Base-by-base conservation (phyloP, 78 protist genomes). In the Creolimax fragrantissima region DNA sequence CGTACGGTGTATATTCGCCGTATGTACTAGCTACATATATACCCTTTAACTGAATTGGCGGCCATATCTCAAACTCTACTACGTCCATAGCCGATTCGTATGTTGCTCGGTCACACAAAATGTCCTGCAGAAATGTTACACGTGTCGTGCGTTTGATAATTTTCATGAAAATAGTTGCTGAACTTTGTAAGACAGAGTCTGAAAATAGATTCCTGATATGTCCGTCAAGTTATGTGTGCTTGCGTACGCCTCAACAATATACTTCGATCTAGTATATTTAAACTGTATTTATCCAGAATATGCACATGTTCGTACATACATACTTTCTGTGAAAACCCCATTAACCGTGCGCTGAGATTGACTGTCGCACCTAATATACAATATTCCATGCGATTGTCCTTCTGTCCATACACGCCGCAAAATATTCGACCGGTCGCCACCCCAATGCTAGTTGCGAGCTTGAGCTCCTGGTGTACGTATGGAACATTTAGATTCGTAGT, bases 321-420 rank as follows among this genome's bases (percentile, higher is more conserved):
- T 58, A 58, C 74, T 24, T 58, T 24, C 86, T 5, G 41, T 17
- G 86, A 83, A 41, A 83, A 90, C 44, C 92, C 37, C 92, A 90
- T 90, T 7, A 90, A 42, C 37, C 92, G 47, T 6, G 92, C 92
- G 11, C 83, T 44, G 41, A 90, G 45, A 42, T 90, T 90, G 83
- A 90, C 92, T 2, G 92, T 90, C 4, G 92, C 92, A 7, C 92
- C 92, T 7, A 90, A n/a, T 5, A 90, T 90, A 4, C 35, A 41
- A 43, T 90, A 90, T 5, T 90, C 92, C 92, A 90, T 90, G 2
- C 92, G 47, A 42, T 90, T 90, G 83, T 90, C 92, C 7, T 90
- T 90, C 83, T 90, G 74, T 45, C 92, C 92, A 5, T 90, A 90
- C 58, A 90, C 92, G 0, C 92, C 92, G 32, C 92, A 90, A 42